A percentile compares a stretch with the other conserved stretches of the same genome.
Evolutionary conservation across 345 rosid genomes (phyloP).

Genomic region (Microthlaspi erraticum): DNA sequence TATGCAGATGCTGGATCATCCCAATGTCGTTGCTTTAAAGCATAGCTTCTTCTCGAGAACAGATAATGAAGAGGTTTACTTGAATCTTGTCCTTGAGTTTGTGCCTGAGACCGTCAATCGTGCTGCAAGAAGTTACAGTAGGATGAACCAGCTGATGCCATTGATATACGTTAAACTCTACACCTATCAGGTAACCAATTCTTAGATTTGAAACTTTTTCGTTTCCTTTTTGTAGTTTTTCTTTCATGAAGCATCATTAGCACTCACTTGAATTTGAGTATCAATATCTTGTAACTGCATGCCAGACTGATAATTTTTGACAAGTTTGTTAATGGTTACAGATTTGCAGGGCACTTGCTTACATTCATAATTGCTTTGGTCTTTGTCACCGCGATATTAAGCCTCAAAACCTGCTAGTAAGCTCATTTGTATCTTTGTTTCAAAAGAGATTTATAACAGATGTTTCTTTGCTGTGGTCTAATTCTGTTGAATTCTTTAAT

Average conservation of each 20-base stretch:
- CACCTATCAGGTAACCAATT: conserved; percentile 72
- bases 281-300: conserved; percentile 2
- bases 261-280: conserved; percentile 10
- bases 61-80: conserved; percentile 84
- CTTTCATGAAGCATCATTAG: conserved; percentile 12
- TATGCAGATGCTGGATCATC: conserved; percentile 97
- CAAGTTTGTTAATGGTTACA: conserved; percentile 48
- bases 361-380: conserved; percentile 82
- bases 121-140: conserved; percentile 76
- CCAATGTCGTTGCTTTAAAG: conserved; percentile 85
- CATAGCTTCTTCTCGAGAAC: conserved; percentile 87
- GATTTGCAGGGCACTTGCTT: conserved; percentile 98
- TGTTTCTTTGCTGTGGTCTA: conserved; percentile 16
- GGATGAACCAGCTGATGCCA: conserved; percentile 87
- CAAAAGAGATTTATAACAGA: not conserved
- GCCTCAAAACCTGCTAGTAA: conserved; percentile 94
- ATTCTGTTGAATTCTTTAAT: not conserved
- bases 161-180: conserved; percentile 88
- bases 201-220: conserved; percentile 15
- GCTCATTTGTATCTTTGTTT: conserved; percentile 35
- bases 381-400: conserved; percentile 96
- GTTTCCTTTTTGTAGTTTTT: not conserved
- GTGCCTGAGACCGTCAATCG: conserved; percentile 92
- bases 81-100: conserved; percentile 90
- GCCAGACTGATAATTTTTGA: conserved; percentile 16